phyloP scores from a whole-genome alignment of 2,329 filamentous ascomycete species.

The Claviceps cyperi region DNA sequence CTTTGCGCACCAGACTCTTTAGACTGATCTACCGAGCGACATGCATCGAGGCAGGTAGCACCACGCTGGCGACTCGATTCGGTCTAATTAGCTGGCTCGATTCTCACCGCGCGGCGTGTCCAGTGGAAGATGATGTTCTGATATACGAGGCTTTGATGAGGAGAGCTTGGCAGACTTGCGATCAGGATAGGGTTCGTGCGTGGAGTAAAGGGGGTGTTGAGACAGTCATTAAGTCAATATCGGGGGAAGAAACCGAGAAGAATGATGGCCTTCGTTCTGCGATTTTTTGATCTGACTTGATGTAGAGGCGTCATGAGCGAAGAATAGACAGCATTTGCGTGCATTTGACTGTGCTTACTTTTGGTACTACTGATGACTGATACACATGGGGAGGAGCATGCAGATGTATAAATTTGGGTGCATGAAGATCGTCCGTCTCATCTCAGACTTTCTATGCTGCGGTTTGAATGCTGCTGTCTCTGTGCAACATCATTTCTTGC shows the following conservation, averaged over 20 bases:
- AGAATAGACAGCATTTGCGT: no score
- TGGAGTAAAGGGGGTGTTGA: slow-evolving; percentile 48
- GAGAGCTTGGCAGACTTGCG: slow-evolving; percentile 49
- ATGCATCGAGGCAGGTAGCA: slow-evolving; percentile 56
- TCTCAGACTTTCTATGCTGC: no score
- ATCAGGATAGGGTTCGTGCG: slow-evolving; percentile 45
- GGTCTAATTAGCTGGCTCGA: slow-evolving; percentile 64
- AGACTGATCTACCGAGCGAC: slow-evolving; percentile 53
- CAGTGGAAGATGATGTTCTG: slow-evolving; percentile 26
- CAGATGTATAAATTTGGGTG: no score
- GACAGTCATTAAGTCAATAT: slow-evolving; percentile 10
- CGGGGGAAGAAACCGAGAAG: background rate
- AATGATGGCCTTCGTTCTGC: no score
- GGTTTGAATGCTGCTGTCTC: no score
- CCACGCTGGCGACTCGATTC: slow-evolving; percentile 64
- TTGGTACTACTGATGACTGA: no score
- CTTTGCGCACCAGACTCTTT: slow-evolving; percentile 44
- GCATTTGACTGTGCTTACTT: no score
- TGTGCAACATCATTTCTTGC: no score
- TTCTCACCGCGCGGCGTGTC: slow-evolving; percentile 36
- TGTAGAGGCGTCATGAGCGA: no score
- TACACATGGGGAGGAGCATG: no score
- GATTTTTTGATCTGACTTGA: no score
- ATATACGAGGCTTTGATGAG: slow-evolving; percentile 40
- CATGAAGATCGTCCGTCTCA: no score